phyloP scores from a whole-genome alignment of 1,284 basidiomycete species.

The Cutaneotrichosporon daszewskae region DNA sequence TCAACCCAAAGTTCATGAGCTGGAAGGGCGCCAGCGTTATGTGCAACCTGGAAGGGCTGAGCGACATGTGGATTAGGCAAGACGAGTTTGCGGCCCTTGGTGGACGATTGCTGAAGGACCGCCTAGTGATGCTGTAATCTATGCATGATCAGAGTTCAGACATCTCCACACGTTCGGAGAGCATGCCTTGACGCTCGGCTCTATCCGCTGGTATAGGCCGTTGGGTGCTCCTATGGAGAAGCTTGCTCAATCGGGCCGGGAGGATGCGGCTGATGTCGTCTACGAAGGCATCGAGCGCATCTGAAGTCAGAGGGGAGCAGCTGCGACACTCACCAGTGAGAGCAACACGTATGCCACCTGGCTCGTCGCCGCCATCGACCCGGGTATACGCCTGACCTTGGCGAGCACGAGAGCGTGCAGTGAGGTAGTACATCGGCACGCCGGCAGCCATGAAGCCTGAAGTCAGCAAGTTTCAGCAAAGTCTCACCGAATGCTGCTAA shows the following conservation, averaged over 20 bases:
- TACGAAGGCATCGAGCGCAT: conserved; percentile 25
- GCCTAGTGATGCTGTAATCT: conserved; percentile 17
- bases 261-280: conserved; percentile 23
- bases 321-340: conserved; percentile 17
- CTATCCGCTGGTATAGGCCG: not conserved
- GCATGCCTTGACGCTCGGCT: conserved; percentile 23
- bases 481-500: conserved; percentile 69
- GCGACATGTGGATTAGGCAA: conserved; percentile 80
- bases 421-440: conserved; percentile 77
- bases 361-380: conserved; percentile 7
- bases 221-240: no score
- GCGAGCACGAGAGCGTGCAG: conserved; percentile 45
- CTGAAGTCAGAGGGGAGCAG: conserved; percentile 9
- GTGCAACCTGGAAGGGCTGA: conserved; percentile 80
- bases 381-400: conserved; percentile 10
- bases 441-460: conserved; percentile 54
- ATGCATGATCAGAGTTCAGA: conserved; percentile 10
- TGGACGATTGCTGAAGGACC: conserved; percentile 50
- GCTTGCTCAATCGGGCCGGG: conserved; percentile 5
- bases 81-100: conserved; percentile 71
- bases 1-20: conserved; percentile 79
- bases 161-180: conserved; percentile 31
- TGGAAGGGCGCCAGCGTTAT: conserved; percentile 97
- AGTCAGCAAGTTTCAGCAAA: not conserved
- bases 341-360: conserved; percentile 17